These are phyloP conservation scores for Venturia asperata DNA, from an alignment of 2,329 filamentous ascomycete genomes.

Conservation along the genomic window DNA sequence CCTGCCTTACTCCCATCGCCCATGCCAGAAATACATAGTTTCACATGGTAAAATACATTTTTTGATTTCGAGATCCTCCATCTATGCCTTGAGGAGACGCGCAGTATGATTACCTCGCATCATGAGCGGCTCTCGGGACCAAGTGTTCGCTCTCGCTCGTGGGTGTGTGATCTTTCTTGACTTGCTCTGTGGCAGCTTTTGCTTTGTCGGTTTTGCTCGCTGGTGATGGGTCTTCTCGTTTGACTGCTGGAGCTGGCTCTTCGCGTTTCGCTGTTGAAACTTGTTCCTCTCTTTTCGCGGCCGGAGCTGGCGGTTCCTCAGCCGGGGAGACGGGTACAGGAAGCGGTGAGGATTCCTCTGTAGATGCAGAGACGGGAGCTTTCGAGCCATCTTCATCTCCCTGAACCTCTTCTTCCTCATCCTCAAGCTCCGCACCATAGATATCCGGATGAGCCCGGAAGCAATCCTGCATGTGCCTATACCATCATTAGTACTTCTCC, in stretches of 20 bases:
- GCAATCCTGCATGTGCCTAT: conserved; percentile 92
- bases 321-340: conserved; percentile 19
- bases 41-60: conserved; percentile 8
- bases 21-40: background rate
- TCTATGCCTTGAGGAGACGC: background rate
- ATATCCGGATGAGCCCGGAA: conserved; percentile 89
- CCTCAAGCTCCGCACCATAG: conserved; percentile 80
- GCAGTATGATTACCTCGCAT: conserved; percentile 28
- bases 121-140: conserved; percentile 46
- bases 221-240: conserved; percentile 20
- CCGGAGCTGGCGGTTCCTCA: background rate
- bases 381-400: conserved; percentile 21
- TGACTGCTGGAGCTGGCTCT: conserved; percentile 23
- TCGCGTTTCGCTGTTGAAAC: conserved; percentile 12
- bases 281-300: conserved; percentile 21
- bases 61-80: background rate
- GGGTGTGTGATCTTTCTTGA: conserved; percentile 27
- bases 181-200: conserved; percentile 28
- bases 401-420: conserved; percentile 55
- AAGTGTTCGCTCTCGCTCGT: conserved; percentile 38
- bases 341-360: conserved; percentile 16
- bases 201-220: conserved; percentile 27
- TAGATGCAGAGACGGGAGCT: conserved; percentile 16
- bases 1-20: background rate
- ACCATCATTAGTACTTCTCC: background rate